Evolutionary conservation across 2,329 filamentous ascomycete genomes (phyloP).

Genomic region (Talaromyces funiculosus): DNA sequence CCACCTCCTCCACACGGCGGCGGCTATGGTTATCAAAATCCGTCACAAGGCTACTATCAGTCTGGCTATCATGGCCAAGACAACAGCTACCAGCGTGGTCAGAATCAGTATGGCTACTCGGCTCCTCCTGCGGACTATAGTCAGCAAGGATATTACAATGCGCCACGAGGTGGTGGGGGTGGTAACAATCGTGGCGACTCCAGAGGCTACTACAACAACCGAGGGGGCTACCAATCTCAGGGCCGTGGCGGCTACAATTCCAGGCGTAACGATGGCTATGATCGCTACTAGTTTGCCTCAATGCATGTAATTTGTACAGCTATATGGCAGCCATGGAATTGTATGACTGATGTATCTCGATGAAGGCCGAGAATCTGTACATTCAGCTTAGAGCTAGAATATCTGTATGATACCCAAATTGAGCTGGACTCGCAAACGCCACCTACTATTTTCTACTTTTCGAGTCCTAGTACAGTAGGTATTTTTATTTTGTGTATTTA

Average conservation of each 20-base stretch:
- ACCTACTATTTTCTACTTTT: not conserved
- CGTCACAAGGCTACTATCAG: constrained; percentile 17
- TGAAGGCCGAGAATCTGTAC: not conserved
- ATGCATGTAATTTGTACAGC: not conserved
- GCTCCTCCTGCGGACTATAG: constrained; percentile 21
- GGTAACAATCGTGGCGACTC: constrained; percentile 14
- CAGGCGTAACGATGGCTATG: constrained; percentile 34
- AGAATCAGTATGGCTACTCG: constrained; percentile 17
- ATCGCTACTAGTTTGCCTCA: constrained; percentile 27
- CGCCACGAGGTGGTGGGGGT: constrained; percentile 21
- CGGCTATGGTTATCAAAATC: constrained; percentile 21
- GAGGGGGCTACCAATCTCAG: constrained; percentile 17
- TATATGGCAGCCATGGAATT: not conserved
- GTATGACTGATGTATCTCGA: not conserved
- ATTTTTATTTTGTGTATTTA: too few species aligned
- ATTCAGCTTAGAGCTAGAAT: constrained; percentile 1
- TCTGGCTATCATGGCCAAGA: constrained; percentile 23
- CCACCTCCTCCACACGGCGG: constrained; percentile 37
- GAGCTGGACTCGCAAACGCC: not conserved
- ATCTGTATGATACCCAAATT: constrained; percentile 9
- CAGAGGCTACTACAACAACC: constrained; percentile 19
- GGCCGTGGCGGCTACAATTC: constrained; percentile 20
- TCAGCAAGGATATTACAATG: constrained; percentile 22
- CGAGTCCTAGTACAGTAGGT: too few species aligned
- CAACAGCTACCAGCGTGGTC: constrained; percentile 24